Evolutionary conservation across 2,329 filamentous ascomycete genomes (phyloP), one percentile per base, ranked within the genome.

Genomic region (Fusarium dlaminii): DNA sequence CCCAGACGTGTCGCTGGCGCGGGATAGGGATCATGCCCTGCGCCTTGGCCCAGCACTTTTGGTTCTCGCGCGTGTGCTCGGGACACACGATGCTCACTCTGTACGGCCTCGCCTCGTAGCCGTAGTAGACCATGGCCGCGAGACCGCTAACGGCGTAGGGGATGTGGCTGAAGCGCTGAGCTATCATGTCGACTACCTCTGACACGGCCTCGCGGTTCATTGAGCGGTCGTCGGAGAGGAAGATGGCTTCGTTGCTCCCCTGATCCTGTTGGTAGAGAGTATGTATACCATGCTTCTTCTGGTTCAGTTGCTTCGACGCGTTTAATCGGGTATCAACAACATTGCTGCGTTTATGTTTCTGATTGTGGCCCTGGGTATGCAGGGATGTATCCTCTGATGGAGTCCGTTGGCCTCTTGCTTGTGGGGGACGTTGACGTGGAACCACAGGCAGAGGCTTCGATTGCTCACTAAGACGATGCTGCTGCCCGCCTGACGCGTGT

Each of bases 101-200:
- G 10, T 72, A 70, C 0, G 82, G 81, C 11, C 49, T 63, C 12
- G 80, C 77, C 13, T 65, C 68, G 8, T 74, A 84, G 52, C 86
- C 87, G 80, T 87, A 85, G 52, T 84, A 81, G 7, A 80, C 75
- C 67, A 89, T 80, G 18, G 86, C 86, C 1, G 82, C 82, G 29
- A 82, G 80, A 29, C 87, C 87, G 72, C 80, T 82, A 46, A 89
- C 81, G 17, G 84, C 84, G 75, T 87, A 88, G 27, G 81, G 83
- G 3, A 86, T 81, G 75, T 87, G 83, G 24, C 76, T 72, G 27
- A 89, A 81, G 9, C 81, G 78, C 1, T 57, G 54, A 64, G 84
- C 81, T 46, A 89, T 74, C n/a, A 78, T 75, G 30, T 77, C 72
- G 70, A 87, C 82, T 34, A 87, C 75, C 52, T 84, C 80, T 18